A percentile compares a stretch with the other conserved stretches of the same genome.
phyloP scores from a whole-genome alignment of 78 protist species.

The Trichosphaerium sp. region DNA sequence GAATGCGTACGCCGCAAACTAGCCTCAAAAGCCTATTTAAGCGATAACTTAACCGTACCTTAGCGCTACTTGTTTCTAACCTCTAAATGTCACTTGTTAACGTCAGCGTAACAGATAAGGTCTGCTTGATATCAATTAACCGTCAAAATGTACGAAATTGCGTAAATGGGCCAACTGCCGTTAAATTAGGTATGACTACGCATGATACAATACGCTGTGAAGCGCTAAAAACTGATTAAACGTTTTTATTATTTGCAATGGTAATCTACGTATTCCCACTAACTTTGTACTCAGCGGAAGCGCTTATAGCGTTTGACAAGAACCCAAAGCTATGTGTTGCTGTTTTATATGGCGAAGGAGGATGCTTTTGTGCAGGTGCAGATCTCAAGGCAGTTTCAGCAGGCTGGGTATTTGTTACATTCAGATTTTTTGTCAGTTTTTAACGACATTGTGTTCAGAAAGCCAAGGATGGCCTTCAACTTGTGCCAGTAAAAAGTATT shows the following conservation, averaged over 20 bases:
- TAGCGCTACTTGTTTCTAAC: no score
- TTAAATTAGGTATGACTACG: conserved; percentile 8
- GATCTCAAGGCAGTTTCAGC: conserved; percentile 48
- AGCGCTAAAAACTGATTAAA: no score
- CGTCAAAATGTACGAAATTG: conserved; percentile 35
- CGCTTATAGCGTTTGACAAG: conserved; percentile 41
- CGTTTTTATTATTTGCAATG: no score
- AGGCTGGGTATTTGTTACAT: background rate
- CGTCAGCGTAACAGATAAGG: no score
- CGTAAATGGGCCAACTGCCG: conserved; percentile 48
- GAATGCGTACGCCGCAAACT: no score
- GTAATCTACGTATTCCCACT: no score
- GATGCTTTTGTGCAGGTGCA: conserved; percentile 72
- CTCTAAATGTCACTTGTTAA: no score
- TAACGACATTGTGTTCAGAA: background rate
- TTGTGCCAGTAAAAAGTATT: background rate
- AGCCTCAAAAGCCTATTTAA: no score
- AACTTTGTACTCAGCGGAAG: no score
- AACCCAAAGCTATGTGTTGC: conserved; percentile 32
- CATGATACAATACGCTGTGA: no score
- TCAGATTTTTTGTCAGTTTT: background rate
- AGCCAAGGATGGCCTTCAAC: background rate
- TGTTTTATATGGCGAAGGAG: conserved; percentile 33
- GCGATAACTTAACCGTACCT: no score
- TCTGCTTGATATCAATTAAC: conserved; percentile 21